A percentile compares a stretch with the other conserved stretches of the same genome.
Evolutionary conservation across 176 grass and related monocot species (phyloP).

Genomic region (Thinopyrum elongatum): DNA sequence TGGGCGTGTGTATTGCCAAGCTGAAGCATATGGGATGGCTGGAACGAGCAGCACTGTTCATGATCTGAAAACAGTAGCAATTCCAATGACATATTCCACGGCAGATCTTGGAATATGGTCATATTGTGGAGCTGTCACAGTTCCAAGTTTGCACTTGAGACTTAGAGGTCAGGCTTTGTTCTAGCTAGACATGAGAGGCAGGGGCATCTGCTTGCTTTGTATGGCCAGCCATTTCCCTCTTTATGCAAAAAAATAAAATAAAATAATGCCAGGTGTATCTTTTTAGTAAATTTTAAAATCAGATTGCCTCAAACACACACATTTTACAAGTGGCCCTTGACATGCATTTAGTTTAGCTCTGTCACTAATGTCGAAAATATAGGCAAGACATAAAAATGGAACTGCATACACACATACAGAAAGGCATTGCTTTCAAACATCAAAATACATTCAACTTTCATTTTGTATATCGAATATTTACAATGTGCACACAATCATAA

Average conservation of each 20-base stretch:
- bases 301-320: too few relatives aligned
- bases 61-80: background rate
- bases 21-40: background rate
- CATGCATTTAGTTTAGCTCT: background rate
- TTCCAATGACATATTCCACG: background rate
- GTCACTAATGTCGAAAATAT: background rate
- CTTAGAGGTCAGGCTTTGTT: too few relatives aligned
- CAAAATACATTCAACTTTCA: background rate
- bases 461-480: background rate
- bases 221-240: too few relatives aligned
- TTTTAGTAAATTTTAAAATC: too few relatives aligned
- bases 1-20: background rate
- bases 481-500: background rate
- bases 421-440: background rate
- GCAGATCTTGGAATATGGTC: too few relatives aligned
- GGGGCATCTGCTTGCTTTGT: too few relatives aligned
- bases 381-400: background rate
- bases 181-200: too few relatives aligned
- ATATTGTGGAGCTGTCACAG: too few relatives aligned
- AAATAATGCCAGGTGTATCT: too few relatives aligned
- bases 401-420: background rate
- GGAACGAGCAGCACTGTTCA: background rate
- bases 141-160: too few relatives aligned
- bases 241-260: too few relatives aligned
- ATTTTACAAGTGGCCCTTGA: too few relatives aligned